A percentile compares a stretch with the other conserved stretches of the same genome.
These are phyloP conservation scores for Kwoniella sp. DNA, from an alignment of 768 basidiomycete genomes.

Conservation along the genomic window DNA sequence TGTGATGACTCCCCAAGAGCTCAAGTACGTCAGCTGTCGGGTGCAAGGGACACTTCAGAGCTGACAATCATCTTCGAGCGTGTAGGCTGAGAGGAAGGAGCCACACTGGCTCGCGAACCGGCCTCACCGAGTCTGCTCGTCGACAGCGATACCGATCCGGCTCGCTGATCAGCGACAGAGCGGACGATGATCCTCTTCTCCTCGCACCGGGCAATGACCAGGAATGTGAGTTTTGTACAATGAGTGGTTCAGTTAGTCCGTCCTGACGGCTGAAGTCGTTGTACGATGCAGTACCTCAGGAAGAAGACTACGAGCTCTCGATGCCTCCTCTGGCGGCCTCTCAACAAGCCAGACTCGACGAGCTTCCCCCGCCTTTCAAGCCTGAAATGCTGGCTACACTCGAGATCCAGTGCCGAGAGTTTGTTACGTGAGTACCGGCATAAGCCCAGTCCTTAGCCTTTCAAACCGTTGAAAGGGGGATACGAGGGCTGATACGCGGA, in stretches of 20 bases:
- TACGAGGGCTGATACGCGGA: too few species aligned
- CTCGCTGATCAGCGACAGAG: conserved; percentile 18
- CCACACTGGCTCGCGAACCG: conserved; percentile 5
- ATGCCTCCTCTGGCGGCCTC: conserved; percentile 15
- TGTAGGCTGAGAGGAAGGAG: conserved; percentile 14
- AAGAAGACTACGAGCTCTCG: conserved; percentile 4
- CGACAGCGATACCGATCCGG: conserved; percentile 4
- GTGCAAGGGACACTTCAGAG: too few species aligned
- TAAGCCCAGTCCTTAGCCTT: too few species aligned
- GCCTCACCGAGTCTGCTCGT: conserved; percentile 1
- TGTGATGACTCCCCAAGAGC: conserved; percentile 47
- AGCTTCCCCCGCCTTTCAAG: conserved; percentile 37
- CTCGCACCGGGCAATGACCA: conserved; percentile 19
- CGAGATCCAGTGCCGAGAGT: conserved; percentile 45
- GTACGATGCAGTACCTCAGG: background rate
- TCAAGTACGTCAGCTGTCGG: conserved; percentile 22
- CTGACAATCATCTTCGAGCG: background rate
- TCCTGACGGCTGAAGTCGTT: background rate
- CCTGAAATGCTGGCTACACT: conserved; percentile 42
- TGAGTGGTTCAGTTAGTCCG: background rate
- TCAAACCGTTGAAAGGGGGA: too few species aligned
- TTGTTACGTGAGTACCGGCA: conserved; percentile 36
- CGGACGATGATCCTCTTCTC: conserved; percentile 21
- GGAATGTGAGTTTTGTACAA: conserved; percentile 27
- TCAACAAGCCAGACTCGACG: conserved; percentile 18